Conservation (phyloP, 352 stramenopile species). For the Peronospora belbahrii region DNA sequence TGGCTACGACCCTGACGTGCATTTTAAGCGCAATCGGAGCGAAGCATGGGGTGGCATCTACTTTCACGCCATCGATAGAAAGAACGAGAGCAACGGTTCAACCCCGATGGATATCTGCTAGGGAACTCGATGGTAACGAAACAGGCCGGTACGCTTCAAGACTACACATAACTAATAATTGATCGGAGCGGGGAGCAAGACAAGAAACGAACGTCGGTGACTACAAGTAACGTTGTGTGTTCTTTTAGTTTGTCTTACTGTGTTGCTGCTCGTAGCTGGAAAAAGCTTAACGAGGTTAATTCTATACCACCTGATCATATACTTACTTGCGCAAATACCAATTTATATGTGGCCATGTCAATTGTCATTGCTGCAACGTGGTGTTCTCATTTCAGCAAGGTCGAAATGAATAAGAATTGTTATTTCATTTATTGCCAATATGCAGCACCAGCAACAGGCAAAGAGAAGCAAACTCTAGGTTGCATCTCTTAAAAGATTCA, state of each 20-base stretch:
- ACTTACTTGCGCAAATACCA: not conserved
- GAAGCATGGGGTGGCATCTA: slow-evolving; percentile 79
- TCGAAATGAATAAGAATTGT: too few relatives aligned
- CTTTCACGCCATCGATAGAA: slow-evolving; percentile 44
- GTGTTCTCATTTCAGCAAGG: too few relatives aligned
- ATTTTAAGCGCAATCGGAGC: slow-evolving; percentile 70
- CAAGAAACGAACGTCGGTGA: not conserved
- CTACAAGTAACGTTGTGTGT: not conserved
- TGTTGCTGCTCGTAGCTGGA: not conserved
- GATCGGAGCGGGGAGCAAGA: not conserved
- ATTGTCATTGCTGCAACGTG: too few relatives aligned
- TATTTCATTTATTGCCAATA: too few relatives aligned
- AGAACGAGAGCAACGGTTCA: slow-evolving; percentile 14
- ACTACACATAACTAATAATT: slow-evolving; percentile 16
- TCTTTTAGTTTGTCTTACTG: not conserved
- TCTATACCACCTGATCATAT: slow-evolving; percentile 28
- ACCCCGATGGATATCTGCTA: slow-evolving; percentile 52
- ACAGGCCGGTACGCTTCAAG: too few relatives aligned
- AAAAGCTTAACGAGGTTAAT: slow-evolving; percentile 8
- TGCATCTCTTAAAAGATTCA: too few relatives aligned
- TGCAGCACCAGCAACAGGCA: too few relatives aligned
- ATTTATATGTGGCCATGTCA: too few relatives aligned
- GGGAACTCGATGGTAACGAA: too few relatives aligned
- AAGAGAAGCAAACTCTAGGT: too few relatives aligned
- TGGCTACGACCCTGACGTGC: slow-evolving; percentile 68